Conservation (phyloP, 257 asterid genomes). For the Penstemon newberryi region DNA sequence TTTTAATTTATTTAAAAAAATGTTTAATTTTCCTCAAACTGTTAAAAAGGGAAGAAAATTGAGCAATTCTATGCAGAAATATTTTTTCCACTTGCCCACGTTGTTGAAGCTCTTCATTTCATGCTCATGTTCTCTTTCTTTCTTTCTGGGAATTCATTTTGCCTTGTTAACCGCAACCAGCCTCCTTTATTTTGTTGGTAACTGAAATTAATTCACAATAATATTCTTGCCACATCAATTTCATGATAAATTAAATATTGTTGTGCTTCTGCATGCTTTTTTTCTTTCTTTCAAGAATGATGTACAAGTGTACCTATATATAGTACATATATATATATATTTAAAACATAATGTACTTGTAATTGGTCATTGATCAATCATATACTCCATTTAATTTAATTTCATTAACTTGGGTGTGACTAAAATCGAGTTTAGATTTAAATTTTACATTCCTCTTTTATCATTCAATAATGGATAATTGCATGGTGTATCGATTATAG, state of each 20-base stretch:
- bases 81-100: constrained; percentile 42
- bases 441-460: too few relatives aligned
- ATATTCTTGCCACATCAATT: not conserved
- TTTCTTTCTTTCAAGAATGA: not conserved
- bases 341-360: too few relatives aligned
- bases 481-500: too few relatives aligned
- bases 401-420: too few relatives aligned
- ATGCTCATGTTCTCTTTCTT: constrained; percentile 30
- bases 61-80: constrained; percentile 40
- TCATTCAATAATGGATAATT: too few relatives aligned
- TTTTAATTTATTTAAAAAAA: not conserved
- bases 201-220: not conserved
- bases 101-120: constrained; percentile 45
- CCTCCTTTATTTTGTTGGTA: not conserved
- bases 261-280: not conserved
- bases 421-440: too few relatives aligned
- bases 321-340: too few relatives aligned
- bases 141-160: constrained; percentile 19
- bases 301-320: too few relatives aligned
- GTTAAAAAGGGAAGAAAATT: constrained; percentile 12
- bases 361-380: too few relatives aligned
- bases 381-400: too few relatives aligned
- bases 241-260: not conserved
- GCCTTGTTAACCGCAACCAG: constrained; percentile 17
- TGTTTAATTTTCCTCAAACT: not conserved